Conservation (phyloP, 768 basidiomycete genomes). For the Suillus subaureus region DNA sequence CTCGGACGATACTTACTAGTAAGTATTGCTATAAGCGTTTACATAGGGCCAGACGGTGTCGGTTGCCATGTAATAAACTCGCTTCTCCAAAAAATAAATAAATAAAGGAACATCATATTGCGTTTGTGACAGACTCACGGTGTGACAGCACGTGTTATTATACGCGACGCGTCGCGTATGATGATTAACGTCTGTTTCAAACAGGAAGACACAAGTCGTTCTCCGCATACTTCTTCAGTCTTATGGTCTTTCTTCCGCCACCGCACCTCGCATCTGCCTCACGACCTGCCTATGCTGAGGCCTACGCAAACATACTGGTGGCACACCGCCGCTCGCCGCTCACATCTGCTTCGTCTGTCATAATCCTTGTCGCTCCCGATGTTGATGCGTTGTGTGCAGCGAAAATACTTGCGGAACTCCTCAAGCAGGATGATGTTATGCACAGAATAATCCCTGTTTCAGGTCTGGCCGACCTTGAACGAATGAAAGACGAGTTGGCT, state of each 20-base stretch:
- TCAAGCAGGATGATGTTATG: constrained; percentile 93
- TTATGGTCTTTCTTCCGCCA: constrained; percentile 71
- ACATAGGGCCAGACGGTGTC: too few relatives aligned
- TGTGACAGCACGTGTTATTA: constrained; percentile 10
- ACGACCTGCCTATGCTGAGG: constrained; percentile 67
- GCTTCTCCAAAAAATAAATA: too few relatives aligned
- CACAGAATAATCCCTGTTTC: constrained; percentile 90
- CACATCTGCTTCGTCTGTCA: constrained; percentile 80
- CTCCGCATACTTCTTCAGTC: neutral
- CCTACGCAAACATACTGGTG: constrained; percentile 73
- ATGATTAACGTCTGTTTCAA: constrained; percentile 7
- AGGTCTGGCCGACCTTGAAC: constrained; percentile 76
- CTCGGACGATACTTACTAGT: too few relatives aligned
- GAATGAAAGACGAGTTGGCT: constrained; percentile 63
- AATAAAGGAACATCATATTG: too few relatives aligned
- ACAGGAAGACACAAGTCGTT: neutral
- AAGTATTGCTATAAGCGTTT: too few relatives aligned
- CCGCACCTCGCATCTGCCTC: constrained; percentile 65
- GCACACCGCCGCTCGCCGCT: constrained; percentile 72
- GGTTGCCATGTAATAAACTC: too few relatives aligned
- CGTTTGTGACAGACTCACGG: neutral
- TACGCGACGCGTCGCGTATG: constrained; percentile 15
- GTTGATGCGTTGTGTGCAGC: constrained; percentile 93
- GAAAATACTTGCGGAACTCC: constrained; percentile 83
- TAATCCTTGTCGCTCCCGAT: constrained; percentile 86